These are phyloP conservation scores for Wickerhamomyces silvicola DNA, from an alignment of 805 yeast genomes.

Conservation along the genomic window DNA sequence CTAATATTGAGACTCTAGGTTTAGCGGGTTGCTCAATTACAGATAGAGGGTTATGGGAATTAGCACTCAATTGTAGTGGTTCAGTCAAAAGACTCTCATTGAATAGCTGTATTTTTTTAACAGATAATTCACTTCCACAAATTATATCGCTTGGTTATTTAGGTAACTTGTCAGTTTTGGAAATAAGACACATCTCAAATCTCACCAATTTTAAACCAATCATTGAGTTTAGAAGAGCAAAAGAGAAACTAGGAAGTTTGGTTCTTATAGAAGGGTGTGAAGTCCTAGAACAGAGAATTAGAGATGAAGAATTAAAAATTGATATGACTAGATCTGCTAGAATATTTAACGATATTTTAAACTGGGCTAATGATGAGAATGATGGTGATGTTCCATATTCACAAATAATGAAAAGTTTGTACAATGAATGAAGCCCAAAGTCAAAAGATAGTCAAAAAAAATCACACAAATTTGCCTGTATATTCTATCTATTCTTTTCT, in stretches of 20 bases:
- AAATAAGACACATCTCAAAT: constrained; percentile 56
- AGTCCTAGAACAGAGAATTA: constrained; percentile 49
- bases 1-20: constrained; percentile 60
- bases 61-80: constrained; percentile 48
- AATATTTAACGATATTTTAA: constrained; percentile 55
- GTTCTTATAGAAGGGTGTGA: constrained; percentile 80
- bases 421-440: too few relatives aligned
- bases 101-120: constrained; percentile 60
- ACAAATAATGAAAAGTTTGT: neutral
- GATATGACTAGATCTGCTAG: constrained; percentile 50
- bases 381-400: constrained; percentile 28
- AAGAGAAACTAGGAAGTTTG: constrained; percentile 24
- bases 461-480: too few relatives aligned
- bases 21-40: constrained; percentile 82
- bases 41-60: constrained; percentile 75
- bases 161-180: constrained; percentile 63
- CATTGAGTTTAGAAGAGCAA: constrained; percentile 51
- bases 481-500: too few relatives aligned
- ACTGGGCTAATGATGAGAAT: constrained; percentile 50
- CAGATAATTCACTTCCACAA: constrained; percentile 53
- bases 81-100: constrained; percentile 61
- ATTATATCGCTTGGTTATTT: constrained; percentile 40
- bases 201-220: constrained; percentile 57
- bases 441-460: too few relatives aligned
- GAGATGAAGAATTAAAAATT: constrained; percentile 51